Conservation (phyloP, 768 basidiomycete species). For the Collybia sp. region DNA sequence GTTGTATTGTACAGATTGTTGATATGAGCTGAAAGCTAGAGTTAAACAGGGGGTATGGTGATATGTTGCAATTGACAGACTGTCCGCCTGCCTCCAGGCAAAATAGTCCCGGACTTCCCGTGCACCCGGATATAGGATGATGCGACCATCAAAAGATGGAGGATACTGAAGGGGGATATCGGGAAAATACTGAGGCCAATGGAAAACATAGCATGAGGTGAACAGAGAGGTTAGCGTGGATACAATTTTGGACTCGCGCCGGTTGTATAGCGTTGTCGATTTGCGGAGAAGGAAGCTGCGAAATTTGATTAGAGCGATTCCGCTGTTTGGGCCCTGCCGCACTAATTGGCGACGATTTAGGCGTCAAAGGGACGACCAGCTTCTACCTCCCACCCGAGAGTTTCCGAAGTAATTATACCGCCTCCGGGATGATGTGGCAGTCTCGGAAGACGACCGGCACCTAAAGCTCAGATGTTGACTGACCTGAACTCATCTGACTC, state of each 20-base stretch:
- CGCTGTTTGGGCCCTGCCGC: background rate
- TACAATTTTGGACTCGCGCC: conserved; percentile 83
- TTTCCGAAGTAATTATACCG: too few species aligned
- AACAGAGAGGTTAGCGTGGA: conserved; percentile 82
- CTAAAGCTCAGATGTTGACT: conserved; percentile 8
- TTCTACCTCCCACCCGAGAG: too few species aligned
- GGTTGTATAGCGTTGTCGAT: conserved; percentile 74
- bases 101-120: conserved; percentile 87
- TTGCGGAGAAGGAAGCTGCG: conserved; percentile 82
- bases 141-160: conserved; percentile 90
- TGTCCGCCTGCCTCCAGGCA: conserved; percentile 93
- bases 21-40: conserved; percentile 70
- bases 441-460: too few species aligned
- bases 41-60: background rate
- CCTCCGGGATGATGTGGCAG: too few species aligned
- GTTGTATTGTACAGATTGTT: conserved; percentile 97
- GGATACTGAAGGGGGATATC: conserved; percentile 69
- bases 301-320: background rate
- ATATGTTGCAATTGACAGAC: conserved; percentile 39
- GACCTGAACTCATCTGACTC: conserved; percentile 98
- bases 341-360: background rate
- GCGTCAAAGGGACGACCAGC: too few species aligned
- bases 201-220: conserved; percentile 85
- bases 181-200: conserved; percentile 82
- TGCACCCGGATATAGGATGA: conserved; percentile 73